phyloP scores from a whole-genome alignment of 306 rosid species.

The Quercus cerris region DNA sequence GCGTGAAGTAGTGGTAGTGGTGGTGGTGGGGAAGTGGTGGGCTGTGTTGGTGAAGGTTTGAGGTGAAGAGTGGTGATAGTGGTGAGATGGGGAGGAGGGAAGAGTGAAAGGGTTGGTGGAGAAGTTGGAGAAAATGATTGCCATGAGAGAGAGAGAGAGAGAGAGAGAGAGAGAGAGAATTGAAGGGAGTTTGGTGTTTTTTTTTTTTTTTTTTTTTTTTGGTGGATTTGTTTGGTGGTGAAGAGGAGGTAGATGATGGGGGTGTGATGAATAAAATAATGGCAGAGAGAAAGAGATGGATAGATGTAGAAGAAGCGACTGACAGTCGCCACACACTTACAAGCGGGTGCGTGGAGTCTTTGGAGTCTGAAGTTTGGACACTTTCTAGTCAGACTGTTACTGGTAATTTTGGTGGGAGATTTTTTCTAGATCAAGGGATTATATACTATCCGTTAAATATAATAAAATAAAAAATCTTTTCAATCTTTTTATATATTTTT shows the following conservation, averaged over 20 bases:
- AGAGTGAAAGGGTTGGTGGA: slow-evolving; percentile 28
- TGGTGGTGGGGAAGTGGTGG: not conserved
- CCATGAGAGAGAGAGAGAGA: slow-evolving; percentile 35
- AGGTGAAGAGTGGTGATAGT: slow-evolving; percentile 13
- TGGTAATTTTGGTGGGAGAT: too few species aligned
- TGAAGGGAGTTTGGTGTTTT: too few species aligned
- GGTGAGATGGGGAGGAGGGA: slow-evolving; percentile 13
- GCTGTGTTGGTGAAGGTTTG: slow-evolving; percentile 17
- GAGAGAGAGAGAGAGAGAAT: not conserved
- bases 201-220: not conserved
- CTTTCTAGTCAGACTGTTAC: too few species aligned
- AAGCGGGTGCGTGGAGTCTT: too few species aligned
- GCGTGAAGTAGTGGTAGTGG: not conserved
- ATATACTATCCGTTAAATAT: too few species aligned
- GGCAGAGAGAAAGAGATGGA: not conserved
- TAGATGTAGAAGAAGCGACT: too few species aligned
- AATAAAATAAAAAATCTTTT: too few species aligned
- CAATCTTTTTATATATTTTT: too few species aligned
- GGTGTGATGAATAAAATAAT: not conserved
- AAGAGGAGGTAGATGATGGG: not conserved
- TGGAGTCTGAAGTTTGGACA: too few species aligned
- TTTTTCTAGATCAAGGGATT: too few species aligned
- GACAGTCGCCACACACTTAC: too few species aligned
- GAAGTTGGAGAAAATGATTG: slow-evolving; percentile 42
- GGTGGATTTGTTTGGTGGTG: not conserved